Conservation (phyloP, 768 basidiomycete species). For the Aureoboletus auriporus region DNA sequence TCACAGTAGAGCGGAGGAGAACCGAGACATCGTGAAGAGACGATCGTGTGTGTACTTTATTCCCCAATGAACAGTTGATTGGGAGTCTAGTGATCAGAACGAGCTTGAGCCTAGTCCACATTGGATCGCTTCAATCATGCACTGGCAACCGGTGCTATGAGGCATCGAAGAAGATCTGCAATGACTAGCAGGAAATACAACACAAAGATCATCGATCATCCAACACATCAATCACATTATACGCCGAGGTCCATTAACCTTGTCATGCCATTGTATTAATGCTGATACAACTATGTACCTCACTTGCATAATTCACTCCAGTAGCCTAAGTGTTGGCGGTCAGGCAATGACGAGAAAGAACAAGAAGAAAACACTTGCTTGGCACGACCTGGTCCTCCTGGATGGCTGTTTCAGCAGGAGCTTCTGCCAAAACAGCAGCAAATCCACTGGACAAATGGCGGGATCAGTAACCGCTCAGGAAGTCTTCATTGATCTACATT, state of each 20-base stretch:
- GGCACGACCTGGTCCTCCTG: slow-evolving; percentile 14
- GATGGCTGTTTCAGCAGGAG: slow-evolving; percentile 6
- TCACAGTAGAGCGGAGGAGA: slow-evolving; percentile 6
- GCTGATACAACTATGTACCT: neutral
- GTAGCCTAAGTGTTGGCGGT: slow-evolving; percentile 1
- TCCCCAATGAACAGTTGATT: slow-evolving; percentile 6
- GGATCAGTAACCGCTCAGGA: neutral
- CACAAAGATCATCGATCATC: neutral
- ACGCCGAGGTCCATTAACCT: too few relatives aligned
- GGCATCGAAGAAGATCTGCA: neutral
- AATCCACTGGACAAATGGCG: slow-evolving; percentile 13
- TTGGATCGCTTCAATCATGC: too few relatives aligned
- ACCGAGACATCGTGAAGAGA: slow-evolving; percentile 16
- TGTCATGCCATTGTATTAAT: neutral
- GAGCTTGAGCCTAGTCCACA: neutral
- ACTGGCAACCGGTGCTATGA: neutral
- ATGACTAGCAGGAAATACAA: neutral
- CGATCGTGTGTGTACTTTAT: slow-evolving; percentile 11
- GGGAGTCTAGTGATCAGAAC: neutral
- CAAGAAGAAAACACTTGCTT: slow-evolving; percentile 3
- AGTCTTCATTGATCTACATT: neutral
- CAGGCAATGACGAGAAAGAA: neutral
- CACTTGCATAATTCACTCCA: slow-evolving; percentile 14
- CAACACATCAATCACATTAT: too few relatives aligned
- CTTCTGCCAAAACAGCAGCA: slow-evolving; percentile 19